Evolutionary conservation across 768 basidiomycete species (phyloP), one percentile per base, ranked within the genome.

Genomic region (Boletus speciosus): DNA sequence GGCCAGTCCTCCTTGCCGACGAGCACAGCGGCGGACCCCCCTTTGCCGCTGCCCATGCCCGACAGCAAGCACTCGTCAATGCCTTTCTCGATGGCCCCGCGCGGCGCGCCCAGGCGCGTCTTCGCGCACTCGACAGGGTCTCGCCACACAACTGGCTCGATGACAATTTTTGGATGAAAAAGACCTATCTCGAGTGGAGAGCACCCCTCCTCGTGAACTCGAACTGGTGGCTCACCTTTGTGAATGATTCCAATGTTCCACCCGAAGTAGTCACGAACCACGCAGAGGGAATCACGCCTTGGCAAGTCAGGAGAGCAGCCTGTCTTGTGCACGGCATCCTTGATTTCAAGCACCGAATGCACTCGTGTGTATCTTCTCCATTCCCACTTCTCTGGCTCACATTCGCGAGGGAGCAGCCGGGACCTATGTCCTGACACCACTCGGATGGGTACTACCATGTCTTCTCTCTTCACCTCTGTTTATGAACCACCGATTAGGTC

Each of bases 121-220:
- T 49, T 15, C 46, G 69, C 86, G 93, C 89, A 31, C 79, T 97
- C 47, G 93, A 96, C 73, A 83, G 78, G 60, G 73, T 76, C 1
- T 94, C 93, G 7, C 91, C 93, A 0, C 76, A 86, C 68, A 97
- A 96, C 66, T 98, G 95, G 95, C 80, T 98, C 11, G 83, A 95
- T 59, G 94, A 98, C 67, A 93, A 90, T 52, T 86, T 96, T 60
- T 98, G 95, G 96, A 73, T 83, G 54, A 83, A 87, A 61, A 87
- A 88, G 61, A 84, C 91, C 1, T 98, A 98, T 69, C 84, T 89
- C 46, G 87, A 90, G 71, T 92, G 86, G 85, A 81, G 95, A 32
- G 81, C 82, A 0, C 93, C 95, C 0, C 74, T 98, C 11, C 76
- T 90, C 51, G 73, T 98, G 60, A 88, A 98, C 68, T 95, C 93